These are phyloP conservation scores for Malus hybrid DNA, from an alignment of 331 rosid genomes.

Conservation along the genomic window DNA sequence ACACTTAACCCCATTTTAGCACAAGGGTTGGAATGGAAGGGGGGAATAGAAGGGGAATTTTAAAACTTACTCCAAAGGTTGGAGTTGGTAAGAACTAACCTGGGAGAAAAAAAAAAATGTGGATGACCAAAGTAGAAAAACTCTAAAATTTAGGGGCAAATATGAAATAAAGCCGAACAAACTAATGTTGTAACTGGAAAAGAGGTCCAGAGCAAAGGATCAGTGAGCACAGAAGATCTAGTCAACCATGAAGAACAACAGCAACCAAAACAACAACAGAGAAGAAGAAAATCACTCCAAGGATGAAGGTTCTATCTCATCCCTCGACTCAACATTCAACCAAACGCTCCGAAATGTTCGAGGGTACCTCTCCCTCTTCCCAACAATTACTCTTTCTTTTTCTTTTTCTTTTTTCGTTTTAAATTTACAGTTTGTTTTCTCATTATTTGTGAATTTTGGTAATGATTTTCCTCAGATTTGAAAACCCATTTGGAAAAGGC, in stretches of 20 bases:
- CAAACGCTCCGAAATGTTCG: conserved; percentile 90
- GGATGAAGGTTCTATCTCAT: conserved; percentile 38
- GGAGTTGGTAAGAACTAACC: no score
- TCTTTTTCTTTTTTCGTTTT: background rate
- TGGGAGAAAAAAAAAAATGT: no score
- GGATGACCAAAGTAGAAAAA: no score
- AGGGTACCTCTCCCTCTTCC: conserved; percentile 41
- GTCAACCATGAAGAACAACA: conserved; percentile 49
- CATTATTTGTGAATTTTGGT: conserved; percentile 2
- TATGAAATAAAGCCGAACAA: no score
- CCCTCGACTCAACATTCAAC: conserved; percentile 67
- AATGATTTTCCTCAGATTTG: conserved; percentile 19
- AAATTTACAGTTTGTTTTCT: background rate
- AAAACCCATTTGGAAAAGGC: background rate
- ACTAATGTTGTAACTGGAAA: background rate
- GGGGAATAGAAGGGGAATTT: no score
- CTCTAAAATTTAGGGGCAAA: no score
- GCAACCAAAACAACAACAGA: conserved; percentile 14
- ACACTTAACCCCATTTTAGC: no score
- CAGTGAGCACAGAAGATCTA: background rate
- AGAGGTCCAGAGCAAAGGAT: background rate
- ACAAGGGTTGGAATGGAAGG: no score
- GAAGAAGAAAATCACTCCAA: conserved; percentile 42
- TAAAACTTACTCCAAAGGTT: no score
- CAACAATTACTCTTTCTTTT: background rate